Base-by-base conservation (phyloP, 371 early-diverging fungal species). In the Syncephalastrum monosporum region DNA sequence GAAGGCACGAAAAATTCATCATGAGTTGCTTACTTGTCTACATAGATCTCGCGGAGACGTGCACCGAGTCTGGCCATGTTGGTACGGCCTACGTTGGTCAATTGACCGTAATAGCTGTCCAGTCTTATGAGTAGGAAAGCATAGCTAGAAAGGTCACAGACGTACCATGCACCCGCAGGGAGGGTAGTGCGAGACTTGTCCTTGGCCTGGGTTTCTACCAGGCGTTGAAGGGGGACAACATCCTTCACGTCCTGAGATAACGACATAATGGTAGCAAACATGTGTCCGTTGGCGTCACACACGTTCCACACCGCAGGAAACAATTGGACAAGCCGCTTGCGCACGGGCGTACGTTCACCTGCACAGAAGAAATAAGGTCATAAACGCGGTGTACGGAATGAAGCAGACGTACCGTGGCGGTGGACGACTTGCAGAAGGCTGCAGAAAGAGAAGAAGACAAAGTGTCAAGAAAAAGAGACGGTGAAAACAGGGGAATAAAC, bases 61-160 rank as follows among this genome's bases (percentile, higher is more conserved):
- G 62, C 63, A 24, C 93, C 93, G 14, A 87, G 56, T 0, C 54
- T 45, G 2, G 73, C 60, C 84, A 91, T 76, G 57, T 79, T 82
- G 12, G 64, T 48, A 57, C 91, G 85, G 23, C 93, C 93, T 5
- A 78, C 55, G 58, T 88, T 88, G 6, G 91, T 92, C 54, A 92
- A 75, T 64, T 92, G 93, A 8, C 92, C 91, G 61, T 71, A 84
- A 25, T 73, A 79, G 55, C 91, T 86, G 51, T 44, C 64, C 25
- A 51, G 24, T 21, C 4, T 7, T 24, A 14, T 25, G 24, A 46
- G 48, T 41, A 38, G 23, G 17, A 53, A 5, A 19, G 21, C 38
- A 17, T 23, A 52, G 1, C 47, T 15, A 1, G 0, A 43, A 5
- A n/a, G 12, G 23, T 41, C 19, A 13, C 29, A 16, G 2, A 25